Percentiles rank a stretch among this genome's conserved stretches.
These are phyloP conservation scores for Globisporangium yorkense DNA, from an alignment of 352 stramenopile genomes.

Conservation along the genomic window DNA sequence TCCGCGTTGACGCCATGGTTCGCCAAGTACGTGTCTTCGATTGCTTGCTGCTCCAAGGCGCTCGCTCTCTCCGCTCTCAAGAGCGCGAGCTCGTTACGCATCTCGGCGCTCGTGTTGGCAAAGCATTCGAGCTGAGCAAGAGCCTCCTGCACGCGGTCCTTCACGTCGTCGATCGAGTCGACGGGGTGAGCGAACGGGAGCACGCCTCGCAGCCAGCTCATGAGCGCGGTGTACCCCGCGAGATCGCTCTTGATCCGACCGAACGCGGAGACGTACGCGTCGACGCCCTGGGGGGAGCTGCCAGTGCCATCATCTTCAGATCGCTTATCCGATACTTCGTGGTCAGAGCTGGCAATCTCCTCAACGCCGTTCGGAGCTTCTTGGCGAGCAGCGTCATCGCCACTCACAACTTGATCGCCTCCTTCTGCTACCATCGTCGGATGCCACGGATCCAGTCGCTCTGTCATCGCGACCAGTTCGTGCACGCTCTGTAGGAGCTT, in stretches of 20 bases:
- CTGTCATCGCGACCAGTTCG: constrained; percentile 12
- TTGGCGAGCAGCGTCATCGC: too few relatives aligned
- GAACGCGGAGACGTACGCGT: constrained; percentile 18
- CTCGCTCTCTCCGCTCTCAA: constrained; percentile 7
- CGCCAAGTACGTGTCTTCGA: constrained; percentile 22
- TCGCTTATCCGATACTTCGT: not conserved
- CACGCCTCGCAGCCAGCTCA: constrained; percentile 19
- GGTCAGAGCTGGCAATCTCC: not conserved
- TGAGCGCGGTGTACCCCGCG: constrained; percentile 15
- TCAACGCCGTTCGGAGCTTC: not conserved
- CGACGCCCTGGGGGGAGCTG: not conserved
- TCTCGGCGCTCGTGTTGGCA: constrained; percentile 12
- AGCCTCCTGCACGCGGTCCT: constrained; percentile 15
- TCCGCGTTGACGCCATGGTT: constrained; percentile 9
- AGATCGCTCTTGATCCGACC: constrained; percentile 23
- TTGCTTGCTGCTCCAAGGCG: constrained; percentile 15
- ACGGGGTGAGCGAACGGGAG: constrained; percentile 29
- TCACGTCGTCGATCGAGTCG: constrained; percentile 21
- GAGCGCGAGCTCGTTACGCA: constrained; percentile 9
- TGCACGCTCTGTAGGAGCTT: constrained; percentile 15
- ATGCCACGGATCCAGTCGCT: constrained; percentile 13
- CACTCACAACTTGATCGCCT: not conserved
- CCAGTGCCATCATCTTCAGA: too few relatives aligned
- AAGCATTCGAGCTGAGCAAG: constrained; percentile 28
- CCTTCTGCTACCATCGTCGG: not conserved